A percentile compares a stretch with the other conserved stretches of the same genome.
Evolutionary conservation across 495 filamentous ascomycete species (phyloP).

Genomic region (Aspergillus conjunctus): DNA sequence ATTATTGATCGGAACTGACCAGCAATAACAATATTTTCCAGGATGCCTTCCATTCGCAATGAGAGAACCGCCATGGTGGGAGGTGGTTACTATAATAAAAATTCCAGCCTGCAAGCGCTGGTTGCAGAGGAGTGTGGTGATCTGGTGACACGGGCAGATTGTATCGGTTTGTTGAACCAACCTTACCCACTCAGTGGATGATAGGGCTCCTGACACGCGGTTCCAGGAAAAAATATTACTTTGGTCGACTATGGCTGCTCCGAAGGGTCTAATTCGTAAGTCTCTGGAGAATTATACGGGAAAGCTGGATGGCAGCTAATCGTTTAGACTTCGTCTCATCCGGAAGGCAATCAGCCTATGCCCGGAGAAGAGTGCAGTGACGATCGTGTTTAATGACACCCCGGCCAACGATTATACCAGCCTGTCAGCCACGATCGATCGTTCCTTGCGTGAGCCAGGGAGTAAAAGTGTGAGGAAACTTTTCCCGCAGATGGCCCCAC

Average conservation of each 20-base stretch:
- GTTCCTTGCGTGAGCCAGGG: slow-evolving; percentile 3
- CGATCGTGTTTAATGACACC: slow-evolving; percentile 14
- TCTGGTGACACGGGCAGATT: neutral
- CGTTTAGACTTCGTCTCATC: slow-evolving; percentile 7
- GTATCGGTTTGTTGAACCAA: slow-evolving; percentile 3
- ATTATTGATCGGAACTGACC: neutral
- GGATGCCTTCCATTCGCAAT: slow-evolving; percentile 3
- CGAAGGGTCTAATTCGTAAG: slow-evolving; percentile 16
- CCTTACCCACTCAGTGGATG: neutral
- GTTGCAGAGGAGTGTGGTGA: slow-evolving; percentile 13
- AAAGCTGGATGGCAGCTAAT: neutral
- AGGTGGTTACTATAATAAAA: slow-evolving; percentile 13
- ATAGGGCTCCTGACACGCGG: neutral
- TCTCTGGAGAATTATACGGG: neutral
- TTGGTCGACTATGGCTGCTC: slow-evolving; percentile 15
- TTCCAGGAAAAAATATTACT: neutral
- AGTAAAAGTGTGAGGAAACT: neutral
- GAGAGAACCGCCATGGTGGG: slow-evolving; percentile 16
- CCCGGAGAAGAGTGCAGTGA: slow-evolving; percentile 1
- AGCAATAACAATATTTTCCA: slow-evolving; percentile 18
- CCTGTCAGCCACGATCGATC: slow-evolving; percentile 11
- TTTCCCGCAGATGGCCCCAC: slow-evolving; percentile 8
- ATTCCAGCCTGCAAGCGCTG: slow-evolving; percentile 11
- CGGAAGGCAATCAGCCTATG: slow-evolving; percentile 9
- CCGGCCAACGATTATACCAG: slow-evolving; percentile 14